Evolutionary conservation across 805 yeast genomes (phyloP), one percentile per base, ranked within the genome.

Genomic region (Candida dajiaensis): DNA sequence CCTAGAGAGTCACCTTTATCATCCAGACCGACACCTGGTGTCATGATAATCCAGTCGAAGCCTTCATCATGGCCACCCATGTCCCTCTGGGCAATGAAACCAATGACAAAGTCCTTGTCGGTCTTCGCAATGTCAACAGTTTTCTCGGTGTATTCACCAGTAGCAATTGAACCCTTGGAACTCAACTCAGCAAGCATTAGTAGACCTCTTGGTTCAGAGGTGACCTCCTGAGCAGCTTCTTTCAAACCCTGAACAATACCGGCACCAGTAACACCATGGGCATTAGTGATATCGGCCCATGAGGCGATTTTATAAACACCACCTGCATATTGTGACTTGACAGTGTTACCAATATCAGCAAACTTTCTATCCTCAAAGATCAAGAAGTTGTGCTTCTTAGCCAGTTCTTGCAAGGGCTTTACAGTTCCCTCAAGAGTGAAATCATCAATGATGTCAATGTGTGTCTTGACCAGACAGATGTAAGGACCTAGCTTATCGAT

Each of bases 261-360:
- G 0, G 84, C 81, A 20, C 99, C 99, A 2, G 98, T 92, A 28
- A 94, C 90, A 48, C 97, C 95, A 60, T 94, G 99, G 0, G 98
- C 98, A 65, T 94, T 94, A 31, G 98, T 92, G 55, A 94, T 89
- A 61, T 94, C 97, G 0, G 98, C 81, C 99, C 99, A 94, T 58
- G 81, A 70, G 13, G 96, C 94, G 50, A 92, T 92, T 61, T 79
- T 81, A 71, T 80, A 89, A 11, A 88, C 83, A 40, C 99, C 99
- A 35, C 95, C 88, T 28, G 85, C 72, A 66, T 92, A 94, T 67
- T 94, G 99, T 40, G 88, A 78, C 69, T 92, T 90, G 45, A 94
- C 99, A 1, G 99, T 94, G 62, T 90, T 89, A 16, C 99, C 99
- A 57, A 94, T 94, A 66, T 94, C 99, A 21, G 99, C 99, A 67